These are phyloP conservation scores for Catunica adiposa DNA, from an alignment of 2,329 filamentous ascomycete genomes.

Conservation along the genomic window DNA sequence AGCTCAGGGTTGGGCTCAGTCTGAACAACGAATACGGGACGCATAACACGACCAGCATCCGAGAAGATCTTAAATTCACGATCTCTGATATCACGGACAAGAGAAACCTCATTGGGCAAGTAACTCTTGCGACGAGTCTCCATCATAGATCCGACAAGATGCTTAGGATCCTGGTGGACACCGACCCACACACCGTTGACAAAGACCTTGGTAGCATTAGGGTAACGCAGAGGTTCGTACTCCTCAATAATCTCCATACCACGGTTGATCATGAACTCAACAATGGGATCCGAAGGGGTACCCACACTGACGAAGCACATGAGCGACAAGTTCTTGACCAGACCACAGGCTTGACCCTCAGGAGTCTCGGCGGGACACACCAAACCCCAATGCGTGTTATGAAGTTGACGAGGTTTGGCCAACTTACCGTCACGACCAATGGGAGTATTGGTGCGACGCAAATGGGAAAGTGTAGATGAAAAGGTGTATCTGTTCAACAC, in stretches of 20 bases:
- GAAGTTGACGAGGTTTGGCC: slow-evolving; percentile 89
- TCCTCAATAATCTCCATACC: slow-evolving; percentile 96
- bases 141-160: slow-evolving; percentile 65
- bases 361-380: slow-evolving; percentile 96
- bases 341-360: slow-evolving; percentile 92
- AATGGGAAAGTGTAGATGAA: slow-evolving; percentile 86
- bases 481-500: slow-evolving; percentile 97
- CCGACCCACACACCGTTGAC: slow-evolving; percentile 98
- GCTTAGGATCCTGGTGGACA: slow-evolving; percentile 74
- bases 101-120: slow-evolving; percentile 80
- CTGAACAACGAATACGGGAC: slow-evolving; percentile 85
- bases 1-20: slow-evolving; percentile 62
- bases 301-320: slow-evolving; percentile 99
- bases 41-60: slow-evolving; percentile 86
- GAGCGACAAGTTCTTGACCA: slow-evolving; percentile 92
- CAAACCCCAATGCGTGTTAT: slow-evolving; percentile 97
- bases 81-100: slow-evolving; percentile 91
- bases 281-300: slow-evolving; percentile 74
- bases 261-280: slow-evolving; percentile 87
- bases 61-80: slow-evolving; percentile 98
- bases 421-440: slow-evolving; percentile 97
- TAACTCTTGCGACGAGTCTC: slow-evolving; percentile 64
- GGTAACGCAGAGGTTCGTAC: slow-evolving; percentile 70
- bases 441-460: slow-evolving; percentile 91
- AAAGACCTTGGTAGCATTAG: slow-evolving; percentile 92